Base-by-base conservation (phyloP, 2,329 filamentous ascomycete species). In the Macrophomina phaseolina region DNA sequence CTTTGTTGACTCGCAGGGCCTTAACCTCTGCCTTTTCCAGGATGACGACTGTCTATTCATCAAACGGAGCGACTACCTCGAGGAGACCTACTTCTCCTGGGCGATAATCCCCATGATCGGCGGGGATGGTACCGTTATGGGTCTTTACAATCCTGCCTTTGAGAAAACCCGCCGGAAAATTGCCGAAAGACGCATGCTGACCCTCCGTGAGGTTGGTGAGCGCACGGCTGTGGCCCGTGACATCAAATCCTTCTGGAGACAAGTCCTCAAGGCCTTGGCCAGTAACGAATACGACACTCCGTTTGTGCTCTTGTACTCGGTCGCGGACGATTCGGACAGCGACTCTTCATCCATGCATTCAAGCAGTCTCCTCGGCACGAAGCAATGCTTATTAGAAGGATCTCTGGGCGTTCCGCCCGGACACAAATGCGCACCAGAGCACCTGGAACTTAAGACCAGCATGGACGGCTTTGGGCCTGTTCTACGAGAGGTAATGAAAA, bases 71-170 rank as follows among this genome's bases (percentile, higher is more conserved):
- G 87, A 88, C 1, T 92, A 86, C 68, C 78, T 92, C 1, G 91
- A 96, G 76, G 92, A 95, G 74, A 89, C 90, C 0, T 94, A 91
- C 74, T 94, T 94, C 75, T 91, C 90, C 12, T 94, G 91, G 91
- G 91, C 89, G 1, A 88, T 94, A 49, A 90, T 94, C 32, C 92
- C 92, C 0, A 83, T 94, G 69, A 86, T 94, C 1, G 91, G 91
- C 3, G 83, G 85, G 46, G 89, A 93, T 67, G 92, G 92, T 2
- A 86, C 86, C 12, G 90, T 94, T 7, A 87, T 91, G 68, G 91
- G 90, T 1, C 77, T 94, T 0, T 94, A 93, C 75, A 94, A 94
- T 73, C 91, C 91, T 2, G 87, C 89, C 0, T 94, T 94, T 70
- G 92, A 95, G 70, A 93, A 93, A 73, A 95, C 92, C 1, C 81